These are phyloP conservation scores for Globisporangium canariense DNA, from an alignment of 352 stramenopile species.

Conservation along the genomic window DNA sequence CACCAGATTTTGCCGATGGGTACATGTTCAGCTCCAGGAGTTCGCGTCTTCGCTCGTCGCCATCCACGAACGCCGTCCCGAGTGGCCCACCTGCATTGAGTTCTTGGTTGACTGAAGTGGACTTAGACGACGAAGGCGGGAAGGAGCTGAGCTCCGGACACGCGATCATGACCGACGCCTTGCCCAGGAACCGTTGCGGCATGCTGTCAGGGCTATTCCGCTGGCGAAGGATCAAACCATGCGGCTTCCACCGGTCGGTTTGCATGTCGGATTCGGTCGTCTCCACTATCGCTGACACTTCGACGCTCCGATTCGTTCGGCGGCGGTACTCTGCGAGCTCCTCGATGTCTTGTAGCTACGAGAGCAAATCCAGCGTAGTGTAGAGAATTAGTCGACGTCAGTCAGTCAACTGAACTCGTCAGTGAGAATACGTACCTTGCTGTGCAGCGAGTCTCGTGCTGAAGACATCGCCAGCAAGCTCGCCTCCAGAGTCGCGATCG, in stretches of 20 bases:
- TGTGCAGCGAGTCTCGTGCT: slow-evolving; percentile 34
- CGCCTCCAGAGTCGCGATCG: slow-evolving; percentile 39
- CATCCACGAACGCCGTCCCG: slow-evolving; percentile 19
- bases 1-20: slow-evolving; percentile 39
- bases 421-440: slow-evolving; percentile 30
- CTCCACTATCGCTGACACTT: slow-evolving; percentile 40
- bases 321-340: slow-evolving; percentile 47
- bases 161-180: slow-evolving; percentile 65
- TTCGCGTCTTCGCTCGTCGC: slow-evolving; percentile 39
- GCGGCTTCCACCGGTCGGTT: slow-evolving; percentile 68
- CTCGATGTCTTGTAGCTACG: slow-evolving; percentile 59
- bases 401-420: background rate
- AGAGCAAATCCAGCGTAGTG: background rate
- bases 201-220: slow-evolving; percentile 65
- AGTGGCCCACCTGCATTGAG: background rate
- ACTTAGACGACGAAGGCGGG: slow-evolving; percentile 6
- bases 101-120: slow-evolving; percentile 26
- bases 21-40: slow-evolving; percentile 59
- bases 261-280: slow-evolving; percentile 56
- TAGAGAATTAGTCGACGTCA: background rate
- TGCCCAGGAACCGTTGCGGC: slow-evolving; percentile 67
- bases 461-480: slow-evolving; percentile 23
- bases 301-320: slow-evolving; percentile 60
- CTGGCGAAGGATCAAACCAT: slow-evolving; percentile 68
- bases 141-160: slow-evolving; percentile 47